A percentile compares a stretch with the other conserved stretches of the same genome.
Conservation (phyloP, 2,329 filamentous ascomycete genomes). For the Trichoderma afroharzianum region DNA sequence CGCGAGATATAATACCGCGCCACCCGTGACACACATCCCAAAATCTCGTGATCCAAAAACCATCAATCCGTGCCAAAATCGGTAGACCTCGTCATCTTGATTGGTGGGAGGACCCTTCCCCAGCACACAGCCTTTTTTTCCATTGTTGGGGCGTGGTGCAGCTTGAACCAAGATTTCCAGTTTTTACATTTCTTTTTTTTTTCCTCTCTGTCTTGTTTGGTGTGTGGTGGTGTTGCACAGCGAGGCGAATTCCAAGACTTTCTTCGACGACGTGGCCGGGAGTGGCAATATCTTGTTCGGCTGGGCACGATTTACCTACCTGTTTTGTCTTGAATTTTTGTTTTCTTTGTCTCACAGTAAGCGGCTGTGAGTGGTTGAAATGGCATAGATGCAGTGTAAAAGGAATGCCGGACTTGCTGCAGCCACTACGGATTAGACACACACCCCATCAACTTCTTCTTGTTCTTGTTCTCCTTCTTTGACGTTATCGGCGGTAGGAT, state of each 20-base stretch:
- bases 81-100: not conserved
- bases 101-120: not conserved
- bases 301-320: not conserved
- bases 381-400: not conserved
- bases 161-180: not conserved
- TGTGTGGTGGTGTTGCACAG: not conserved
- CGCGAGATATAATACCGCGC: not conserved
- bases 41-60: slow-evolving; percentile 2
- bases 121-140: not conserved
- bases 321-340: not conserved
- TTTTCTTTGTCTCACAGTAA: not conserved
- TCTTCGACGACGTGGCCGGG: not conserved
- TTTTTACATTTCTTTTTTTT: not conserved
- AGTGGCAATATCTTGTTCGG: not conserved
- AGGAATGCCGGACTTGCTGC: not conserved
- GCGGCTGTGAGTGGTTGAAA: not conserved
- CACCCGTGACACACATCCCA: not conserved
- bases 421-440: not conserved
- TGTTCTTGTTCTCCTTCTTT: not conserved
- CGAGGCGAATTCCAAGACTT: not conserved
- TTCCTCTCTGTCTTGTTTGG: not conserved
- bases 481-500: not conserved
- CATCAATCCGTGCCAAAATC: not conserved
- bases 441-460: not conserved
- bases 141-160: not conserved